phyloP scores from a whole-genome alignment of 2,329 filamentous ascomycete genomes.

The Aspergillus carbonarius region DNA sequence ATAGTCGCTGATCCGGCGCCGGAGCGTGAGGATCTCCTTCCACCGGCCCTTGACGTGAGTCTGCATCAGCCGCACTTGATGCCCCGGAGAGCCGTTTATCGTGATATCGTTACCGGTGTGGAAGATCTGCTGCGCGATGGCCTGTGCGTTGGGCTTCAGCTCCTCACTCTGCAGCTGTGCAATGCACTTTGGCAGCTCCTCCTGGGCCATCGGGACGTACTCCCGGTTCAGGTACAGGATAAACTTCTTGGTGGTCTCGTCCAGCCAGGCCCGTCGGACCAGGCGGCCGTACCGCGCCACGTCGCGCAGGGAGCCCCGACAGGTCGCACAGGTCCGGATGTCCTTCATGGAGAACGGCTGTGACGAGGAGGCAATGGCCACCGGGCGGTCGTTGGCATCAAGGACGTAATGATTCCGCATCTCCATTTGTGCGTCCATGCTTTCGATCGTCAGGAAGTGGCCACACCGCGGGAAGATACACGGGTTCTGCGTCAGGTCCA shows the following conservation, averaged over 20 bases:
- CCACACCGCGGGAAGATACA: conserved; percentile 64
- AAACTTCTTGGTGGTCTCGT: conserved; percentile 65
- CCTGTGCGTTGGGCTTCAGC: not conserved
- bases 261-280: conserved; percentile 56
- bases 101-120: conserved; percentile 14
- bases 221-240: conserved; percentile 53
- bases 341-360: conserved; percentile 52
- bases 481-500: conserved; percentile 60
- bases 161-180: conserved; percentile 23
- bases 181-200: conserved; percentile 27
- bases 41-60: conserved; percentile 25
- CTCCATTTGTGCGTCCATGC: conserved; percentile 61
- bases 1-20: conserved; percentile 30
- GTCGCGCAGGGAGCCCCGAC: conserved; percentile 57
- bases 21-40: conserved; percentile 26
- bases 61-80: conserved; percentile 27
- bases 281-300: conserved; percentile 49
- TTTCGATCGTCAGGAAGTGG: conserved; percentile 61
- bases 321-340: conserved; percentile 58
- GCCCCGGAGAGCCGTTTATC: conserved; percentile 17
- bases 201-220: conserved; percentile 43
- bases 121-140: not conserved
- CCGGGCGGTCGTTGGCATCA: conserved; percentile 25
- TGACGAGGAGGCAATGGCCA: conserved; percentile 28
- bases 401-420: conserved; percentile 42